These are phyloP conservation scores for Amylocystis lapponica DNA, from an alignment of 768 basidiomycete genomes.

Conservation along the genomic window DNA sequence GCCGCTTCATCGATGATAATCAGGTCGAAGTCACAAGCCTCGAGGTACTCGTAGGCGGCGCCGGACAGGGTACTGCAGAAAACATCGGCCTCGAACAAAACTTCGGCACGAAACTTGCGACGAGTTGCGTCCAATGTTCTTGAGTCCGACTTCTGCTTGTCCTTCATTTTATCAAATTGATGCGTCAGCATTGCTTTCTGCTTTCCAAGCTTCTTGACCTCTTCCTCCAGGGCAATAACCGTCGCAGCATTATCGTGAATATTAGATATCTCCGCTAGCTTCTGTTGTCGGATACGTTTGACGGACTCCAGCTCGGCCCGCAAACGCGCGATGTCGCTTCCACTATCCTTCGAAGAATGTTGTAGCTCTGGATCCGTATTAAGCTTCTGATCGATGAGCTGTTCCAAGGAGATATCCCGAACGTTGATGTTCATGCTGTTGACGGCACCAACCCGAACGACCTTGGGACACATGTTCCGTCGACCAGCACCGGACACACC, in stretches of 20 bases:
- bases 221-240: slow-evolving; percentile 54
- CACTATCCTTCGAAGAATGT: slow-evolving; percentile 42
- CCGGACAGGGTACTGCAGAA: slow-evolving; percentile 94
- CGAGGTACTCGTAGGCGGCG: slow-evolving; percentile 82
- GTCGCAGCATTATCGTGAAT: slow-evolving; percentile 54
- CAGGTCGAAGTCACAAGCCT: slow-evolving; percentile 86
- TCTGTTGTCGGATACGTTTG: slow-evolving; percentile 52
- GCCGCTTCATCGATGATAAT: slow-evolving; percentile 98
- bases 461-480: slow-evolving; percentile 53
- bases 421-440: slow-evolving; percentile 71
- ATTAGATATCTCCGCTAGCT: slow-evolving; percentile 52
- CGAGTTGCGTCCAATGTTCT: slow-evolving; percentile 80
- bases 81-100: slow-evolving; percentile 87
- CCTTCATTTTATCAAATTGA: slow-evolving; percentile 70
- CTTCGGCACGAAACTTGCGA: slow-evolving; percentile 63
- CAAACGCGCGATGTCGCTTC: slow-evolving; percentile 51
- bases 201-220: slow-evolving; percentile 62
- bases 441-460: slow-evolving; percentile 87
- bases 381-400: slow-evolving; percentile 74
- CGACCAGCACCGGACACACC: slow-evolving; percentile 59
- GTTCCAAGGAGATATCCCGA: slow-evolving; percentile 83
- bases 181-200: slow-evolving; percentile 59
- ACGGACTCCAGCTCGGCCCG: slow-evolving; percentile 66
- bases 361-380: slow-evolving; percentile 35
- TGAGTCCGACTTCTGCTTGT: slow-evolving; percentile 74